Evolutionary conservation across 1,284 basidiomycete species (phyloP).

Genomic region (Cerrena zonata): DNA sequence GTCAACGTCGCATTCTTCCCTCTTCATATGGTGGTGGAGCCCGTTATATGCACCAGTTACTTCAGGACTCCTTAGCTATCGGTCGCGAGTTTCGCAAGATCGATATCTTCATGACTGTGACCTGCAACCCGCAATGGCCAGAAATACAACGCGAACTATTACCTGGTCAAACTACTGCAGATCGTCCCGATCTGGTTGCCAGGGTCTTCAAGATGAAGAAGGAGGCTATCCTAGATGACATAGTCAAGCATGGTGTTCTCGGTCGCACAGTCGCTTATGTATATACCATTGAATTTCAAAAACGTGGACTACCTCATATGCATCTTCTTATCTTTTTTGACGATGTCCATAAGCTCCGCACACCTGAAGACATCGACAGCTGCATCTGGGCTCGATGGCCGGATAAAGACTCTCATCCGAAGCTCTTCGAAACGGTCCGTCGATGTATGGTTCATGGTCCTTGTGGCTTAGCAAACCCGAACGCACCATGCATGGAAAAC

Average conservation of each 20-base stretch:
- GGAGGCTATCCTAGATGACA: slow-evolving; percentile 17
- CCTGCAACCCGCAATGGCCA: slow-evolving; percentile 34
- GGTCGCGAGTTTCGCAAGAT: slow-evolving; percentile 25
- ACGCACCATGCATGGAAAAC: slow-evolving; percentile 36
- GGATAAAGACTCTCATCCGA: slow-evolving; percentile 31
- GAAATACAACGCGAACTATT: slow-evolving; percentile 27
- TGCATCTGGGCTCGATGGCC: slow-evolving; percentile 40
- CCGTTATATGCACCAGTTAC: slow-evolving; percentile 35
- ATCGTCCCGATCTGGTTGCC: slow-evolving; percentile 30
- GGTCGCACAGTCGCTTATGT: slow-evolving; percentile 31
- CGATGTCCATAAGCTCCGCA: slow-evolving; percentile 24
- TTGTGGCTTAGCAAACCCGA: slow-evolving; percentile 30
- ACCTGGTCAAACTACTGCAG: slow-evolving; percentile 26
- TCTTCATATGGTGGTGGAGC: slow-evolving; percentile 37
- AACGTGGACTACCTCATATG: slow-evolving; percentile 33
- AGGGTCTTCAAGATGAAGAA: slow-evolving; percentile 31
- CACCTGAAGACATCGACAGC: slow-evolving; percentile 33
- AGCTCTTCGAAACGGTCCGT: slow-evolving; percentile 30
- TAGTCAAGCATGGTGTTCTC: slow-evolving; percentile 23
- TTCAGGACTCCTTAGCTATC: slow-evolving; percentile 37
- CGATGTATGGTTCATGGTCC: slow-evolving; percentile 44
- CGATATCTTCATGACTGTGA: slow-evolving; percentile 35
- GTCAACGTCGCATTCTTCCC: slow-evolving; percentile 34
- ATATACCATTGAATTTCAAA: too few relatives aligned
- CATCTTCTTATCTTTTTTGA: slow-evolving; percentile 38